Evolutionary conservation across 1,139 yeast genomes (phyloP).

Genomic region (Trichomonascaceae sp.): DNA sequence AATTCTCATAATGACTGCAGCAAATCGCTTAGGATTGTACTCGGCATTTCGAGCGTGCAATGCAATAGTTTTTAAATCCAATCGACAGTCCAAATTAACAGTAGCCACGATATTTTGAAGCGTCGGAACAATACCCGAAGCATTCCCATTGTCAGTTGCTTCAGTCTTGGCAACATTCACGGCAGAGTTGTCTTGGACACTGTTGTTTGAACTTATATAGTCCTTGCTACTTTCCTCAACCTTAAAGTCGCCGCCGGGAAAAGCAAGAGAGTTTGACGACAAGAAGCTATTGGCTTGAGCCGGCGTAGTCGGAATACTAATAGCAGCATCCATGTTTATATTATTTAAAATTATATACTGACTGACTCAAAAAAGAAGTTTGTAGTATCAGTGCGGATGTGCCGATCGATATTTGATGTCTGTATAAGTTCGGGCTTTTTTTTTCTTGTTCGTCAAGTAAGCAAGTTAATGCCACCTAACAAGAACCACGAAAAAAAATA

Average conservation of each 20-base stretch:
- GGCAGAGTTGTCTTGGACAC: not conserved
- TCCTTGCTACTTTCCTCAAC: conserved; percentile 15
- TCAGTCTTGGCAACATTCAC: conserved; percentile 14
- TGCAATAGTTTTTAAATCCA: conserved; percentile 95
- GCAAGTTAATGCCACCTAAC: conserved; percentile 29
- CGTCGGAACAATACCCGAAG: conserved; percentile 94
- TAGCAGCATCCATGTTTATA: conserved; percentile 52
- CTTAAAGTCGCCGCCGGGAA: conserved; percentile 36
- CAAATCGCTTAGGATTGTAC: conserved; percentile 96
- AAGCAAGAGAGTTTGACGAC: conserved; percentile 58
- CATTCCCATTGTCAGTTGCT: conserved; percentile 43
- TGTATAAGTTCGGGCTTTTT: no score
- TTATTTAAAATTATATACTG: conserved; percentile 7
- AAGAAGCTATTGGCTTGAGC: conserved; percentile 73
- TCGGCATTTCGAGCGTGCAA: conserved; percentile 99
- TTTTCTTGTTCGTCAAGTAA: conserved; percentile 21
- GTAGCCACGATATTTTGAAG: conserved; percentile 97
- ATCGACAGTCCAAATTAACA: conserved; percentile 90
- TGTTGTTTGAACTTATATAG: not conserved
- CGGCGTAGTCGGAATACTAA: conserved; percentile 74
- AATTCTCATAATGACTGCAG: conserved; percentile 99
- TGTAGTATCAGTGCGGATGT: not conserved
- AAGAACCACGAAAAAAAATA: not conserved
- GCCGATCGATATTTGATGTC: not conserved
- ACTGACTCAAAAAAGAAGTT: not conserved